Base-by-base conservation (phyloP, 2,329 filamentous ascomycete genomes). In the Colletotrichum abscissum region DNA sequence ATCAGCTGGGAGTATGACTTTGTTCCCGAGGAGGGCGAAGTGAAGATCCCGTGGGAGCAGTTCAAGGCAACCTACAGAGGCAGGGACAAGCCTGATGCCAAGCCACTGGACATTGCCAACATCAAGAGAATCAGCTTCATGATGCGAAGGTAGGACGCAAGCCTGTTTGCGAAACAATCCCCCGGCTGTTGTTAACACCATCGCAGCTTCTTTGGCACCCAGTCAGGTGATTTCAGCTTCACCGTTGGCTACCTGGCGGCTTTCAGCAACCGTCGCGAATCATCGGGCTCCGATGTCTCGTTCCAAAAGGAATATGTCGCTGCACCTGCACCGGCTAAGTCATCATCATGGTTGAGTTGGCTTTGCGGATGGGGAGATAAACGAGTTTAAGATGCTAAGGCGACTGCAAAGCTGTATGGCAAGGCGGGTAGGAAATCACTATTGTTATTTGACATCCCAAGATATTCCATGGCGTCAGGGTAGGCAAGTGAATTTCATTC, bases 1-100 rank as follows among this genome's bases (percentile, higher is more conserved):
- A 78, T 95, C 5, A 93, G 89, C 59, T 97, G 92, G 88, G 94
- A 97, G 81, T 92, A 88, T 75, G 90, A 93, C 76, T 95, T 96
- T 71, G 75, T 80, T 19, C 79, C 82, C 11, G 76, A 80, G 12
- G 77, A 70, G 14, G 78, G 76, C 16, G 80, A 81, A 38, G 76
- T 95, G 2, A 88, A 88, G 75, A 83, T 95, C 26, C 86, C 86
- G 1, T 96, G 93, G 91, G 80, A 81, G 14, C 87, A 88, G 28
- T 90, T 97, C 75, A 90, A 89, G 79, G 84, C 94, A 1, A 96
- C 92, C 1, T 97, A 95, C 81, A 86, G 94, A 4, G 94, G 94
- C 0, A 89, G 88, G 77, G 86, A 91, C 74, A 88, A 89, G 79
- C 82, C 88, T 22, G 91, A 93, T 81, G 89, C 89, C 0, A 81